Conservation (phyloP, 176 grass and related monocot species). For the Oryza glumipatula region DNA sequence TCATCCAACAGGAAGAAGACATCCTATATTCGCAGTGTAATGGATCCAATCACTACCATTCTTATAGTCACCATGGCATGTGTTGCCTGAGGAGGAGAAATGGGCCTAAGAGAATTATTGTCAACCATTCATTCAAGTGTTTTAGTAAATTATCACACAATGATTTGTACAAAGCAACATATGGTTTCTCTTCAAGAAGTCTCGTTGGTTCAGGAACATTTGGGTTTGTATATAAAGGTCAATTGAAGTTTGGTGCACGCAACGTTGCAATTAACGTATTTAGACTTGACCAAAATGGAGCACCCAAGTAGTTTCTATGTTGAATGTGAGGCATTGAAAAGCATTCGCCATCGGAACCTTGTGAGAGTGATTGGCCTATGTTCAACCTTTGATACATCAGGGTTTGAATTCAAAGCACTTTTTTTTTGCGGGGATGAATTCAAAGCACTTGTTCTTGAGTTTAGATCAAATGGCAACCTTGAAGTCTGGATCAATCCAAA, state of each 20-base stretch:
- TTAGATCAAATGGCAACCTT: slow-evolving; percentile 41
- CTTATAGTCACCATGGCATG: too few species aligned
- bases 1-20: too few species aligned
- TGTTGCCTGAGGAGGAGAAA: too few species aligned
- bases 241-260: background rate
- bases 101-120: background rate
- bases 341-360: slow-evolving; percentile 6
- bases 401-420: background rate
- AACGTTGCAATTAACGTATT: slow-evolving; percentile 19
- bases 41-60: too few species aligned
- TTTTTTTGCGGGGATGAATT: slow-evolving; percentile 29
- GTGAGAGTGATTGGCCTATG: background rate
- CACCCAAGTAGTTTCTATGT: slow-evolving; percentile 15
- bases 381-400: background rate
- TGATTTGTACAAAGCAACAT: slow-evolving; percentile 1
- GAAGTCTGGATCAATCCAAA: slow-evolving; percentile 21
- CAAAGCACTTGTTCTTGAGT: slow-evolving; percentile 50
- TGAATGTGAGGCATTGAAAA: slow-evolving; percentile 33
- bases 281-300: slow-evolving; percentile 22
- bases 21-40: too few species aligned
- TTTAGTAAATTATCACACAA: background rate
- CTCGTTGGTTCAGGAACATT: background rate
- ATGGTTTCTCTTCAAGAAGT: slow-evolving; percentile 10
- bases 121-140: background rate
- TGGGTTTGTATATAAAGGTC: slow-evolving; percentile 25